Base-by-base conservation (phyloP, 192 early-diverging fungal genomes). In the Podila clonocystis region DNA sequence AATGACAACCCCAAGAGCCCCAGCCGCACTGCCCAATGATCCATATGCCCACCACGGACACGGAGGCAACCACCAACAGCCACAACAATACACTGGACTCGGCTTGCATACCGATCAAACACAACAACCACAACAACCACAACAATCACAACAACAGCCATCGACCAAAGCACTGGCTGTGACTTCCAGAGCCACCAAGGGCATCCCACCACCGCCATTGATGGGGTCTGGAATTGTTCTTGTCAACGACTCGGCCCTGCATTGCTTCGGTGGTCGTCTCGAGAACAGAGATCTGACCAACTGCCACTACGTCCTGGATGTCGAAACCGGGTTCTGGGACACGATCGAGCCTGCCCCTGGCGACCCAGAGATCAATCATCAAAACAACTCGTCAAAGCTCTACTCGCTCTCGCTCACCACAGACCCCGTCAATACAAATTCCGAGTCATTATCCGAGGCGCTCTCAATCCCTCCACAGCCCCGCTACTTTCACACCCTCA, bases 401-500 rank as follows among this genome's bases (percentile, higher is more conserved):
- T 63, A 57, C 49, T 80, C 76, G 62, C 76, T 80, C 55, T 80
- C 76, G 31, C 65, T 80, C 55, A 28, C 76, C 15, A 80, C 76
- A 17, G 76, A 80, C 62, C 76, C 76, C 50, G 76, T 73, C 70
- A 67, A 72, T 60, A 58, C 30, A 63, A 79, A 68, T 58, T 64
- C 76, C 59, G 62, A 41, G 29, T 80, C 76, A 13, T 65, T 80
- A 50, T 80, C 75, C 49, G 69, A 68, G 1, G 50, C 65, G 3
- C 69, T 79, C 61, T 79, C 76, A 6, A 58, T 80, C 13, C 66
- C 70, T 33, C 76, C 76, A 9, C 31, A 30, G 4, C 55, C 76
- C 19, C 76, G 76, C 11, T 80, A 80, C 62, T 80, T 80, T 30
- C 76, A 80, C 60, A 80, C 76, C 17, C 60, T 80, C 30, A 80